Base-by-base conservation (phyloP, 2,329 filamentous ascomycete species). In the Trichoderma simmonsii region DNA sequence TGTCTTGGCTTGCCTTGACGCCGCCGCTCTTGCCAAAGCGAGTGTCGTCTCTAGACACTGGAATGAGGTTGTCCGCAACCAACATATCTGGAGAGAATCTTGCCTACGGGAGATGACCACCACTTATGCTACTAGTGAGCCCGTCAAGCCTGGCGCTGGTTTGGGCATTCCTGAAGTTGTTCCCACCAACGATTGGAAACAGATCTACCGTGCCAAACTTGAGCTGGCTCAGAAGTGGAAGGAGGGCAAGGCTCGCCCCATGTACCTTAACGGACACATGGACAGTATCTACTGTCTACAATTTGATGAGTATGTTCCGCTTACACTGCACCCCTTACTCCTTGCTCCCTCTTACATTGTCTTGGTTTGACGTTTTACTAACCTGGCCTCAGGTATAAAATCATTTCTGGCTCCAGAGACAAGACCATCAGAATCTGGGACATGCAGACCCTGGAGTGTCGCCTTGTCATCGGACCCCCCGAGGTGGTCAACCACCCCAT, bases 221-320 rank as follows among this genome's bases (percentile, higher is more conserved):
- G 88, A 92, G 74, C 87, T 99, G 73, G 91, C 94, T 76, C 85
- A 86, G 75, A 90, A 93, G 74, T 99, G 96, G 96, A 91, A 89
- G 77, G 85, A 90, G 65, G 92, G 93, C 71, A 90, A 91, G 75
- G 93, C 94, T 9, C 91, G 90, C 60, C 91, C 94, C 0, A 90
- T 97, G 71, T 98, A 98, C 81, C 87, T 99, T 26, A 94, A 96
- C 77, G 96, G 96, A 2, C 96, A 99, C 80, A 91, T 91, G 30
- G 96, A 99, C 81, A 98, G 94, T 75, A 97, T 99, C 71, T 99
- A 99, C 83, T 99, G 96, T 81, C 89, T 97, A 71, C 96, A 99
- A 79, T 99, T 98, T 80, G 96, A 99, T 80, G 95, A 98, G 91
- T 94, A 87, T 77, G 91, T 85, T 26, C n/a, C 32, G 14, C 3